These are phyloP conservation scores for Lactifluus rugatus DNA, from an alignment of 768 basidiomycete species.

Conservation along the genomic window DNA sequence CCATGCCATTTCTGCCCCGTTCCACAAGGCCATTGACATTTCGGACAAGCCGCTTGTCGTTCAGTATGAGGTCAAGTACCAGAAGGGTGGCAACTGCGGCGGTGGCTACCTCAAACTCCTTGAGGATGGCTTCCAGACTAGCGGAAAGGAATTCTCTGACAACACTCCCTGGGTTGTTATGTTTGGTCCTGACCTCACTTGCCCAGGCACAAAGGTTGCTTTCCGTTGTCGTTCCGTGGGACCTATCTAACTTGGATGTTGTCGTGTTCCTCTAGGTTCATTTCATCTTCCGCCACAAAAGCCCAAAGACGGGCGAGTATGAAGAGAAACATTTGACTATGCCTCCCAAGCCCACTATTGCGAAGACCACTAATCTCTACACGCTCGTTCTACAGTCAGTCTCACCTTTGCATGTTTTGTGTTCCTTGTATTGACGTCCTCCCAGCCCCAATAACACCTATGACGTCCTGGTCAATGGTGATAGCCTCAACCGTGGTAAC, in stretches of 20 bases:
- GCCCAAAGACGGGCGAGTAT: constrained; percentile 81
- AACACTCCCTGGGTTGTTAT: constrained; percentile 92
- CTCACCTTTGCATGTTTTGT: neutral
- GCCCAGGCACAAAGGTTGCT: constrained; percentile 79
- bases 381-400: constrained; percentile 86
- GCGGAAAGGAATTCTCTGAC: constrained; percentile 87
- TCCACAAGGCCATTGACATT: constrained; percentile 69
- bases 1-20: constrained; percentile 96
- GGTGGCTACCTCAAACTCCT: constrained; percentile 98
- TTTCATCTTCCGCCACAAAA: constrained; percentile 99
- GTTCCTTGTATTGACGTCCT: neutral
- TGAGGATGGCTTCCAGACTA: constrained; percentile 87
- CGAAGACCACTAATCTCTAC: constrained; percentile 88
- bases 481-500: constrained; percentile 65
- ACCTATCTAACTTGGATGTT: neutral
- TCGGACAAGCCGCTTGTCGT: constrained; percentile 80
- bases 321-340: constrained; percentile 94
- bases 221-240: neutral
- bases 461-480: constrained; percentile 83
- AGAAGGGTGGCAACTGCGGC: constrained; percentile 98
- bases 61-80: constrained; percentile 98
- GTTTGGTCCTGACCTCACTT: constrained; percentile 96
- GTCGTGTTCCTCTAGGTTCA: constrained; percentile 50
- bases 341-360: constrained; percentile 77
- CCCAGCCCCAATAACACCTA: constrained; percentile 87